Percentiles rank a stretch among this genome's conserved stretches.
Evolutionary conservation across 1,284 basidiomycete species (phyloP).

Genomic region (Thecaphora thlaspeos): DNA sequence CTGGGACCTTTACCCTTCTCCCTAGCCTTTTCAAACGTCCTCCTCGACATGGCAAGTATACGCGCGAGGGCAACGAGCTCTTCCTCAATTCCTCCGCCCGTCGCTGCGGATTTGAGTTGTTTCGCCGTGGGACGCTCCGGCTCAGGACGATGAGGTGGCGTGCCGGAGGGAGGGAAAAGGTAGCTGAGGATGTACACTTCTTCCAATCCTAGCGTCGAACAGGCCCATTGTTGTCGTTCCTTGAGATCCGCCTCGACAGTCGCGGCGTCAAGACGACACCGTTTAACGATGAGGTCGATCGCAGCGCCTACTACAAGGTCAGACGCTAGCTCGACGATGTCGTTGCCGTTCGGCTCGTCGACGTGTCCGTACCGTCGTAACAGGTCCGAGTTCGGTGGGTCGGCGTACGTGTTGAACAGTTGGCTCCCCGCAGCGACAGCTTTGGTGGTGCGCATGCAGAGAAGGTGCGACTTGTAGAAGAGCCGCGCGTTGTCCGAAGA

Average conservation of each 20-base stretch:
- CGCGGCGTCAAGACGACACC: too few species aligned
- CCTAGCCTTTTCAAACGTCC: slow-evolving; percentile 69
- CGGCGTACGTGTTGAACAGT: slow-evolving; percentile 91
- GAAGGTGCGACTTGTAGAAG: slow-evolving; percentile 71
- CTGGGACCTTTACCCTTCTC: slow-evolving; percentile 77
- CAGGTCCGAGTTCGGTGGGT: slow-evolving; percentile 91
- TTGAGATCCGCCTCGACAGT: too few species aligned
- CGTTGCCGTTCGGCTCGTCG: slow-evolving; percentile 83
- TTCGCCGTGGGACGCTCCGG: slow-evolving; percentile 16
- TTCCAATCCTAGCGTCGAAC: slow-evolving; percentile 45
- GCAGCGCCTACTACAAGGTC: slow-evolving; percentile 68
- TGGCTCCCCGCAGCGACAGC: slow-evolving; percentile 77
- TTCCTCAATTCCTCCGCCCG: slow-evolving; percentile 65
- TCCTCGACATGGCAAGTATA: slow-evolving; percentile 66
- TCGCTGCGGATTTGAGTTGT: slow-evolving; percentile 44
- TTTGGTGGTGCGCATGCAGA: slow-evolving; percentile 80
- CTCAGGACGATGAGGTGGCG: slow-evolving; percentile 32
- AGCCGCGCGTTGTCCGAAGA: slow-evolving; percentile 65
- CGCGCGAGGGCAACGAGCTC: slow-evolving; percentile 71
- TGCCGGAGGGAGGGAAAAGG: slow-evolving; percentile 36
- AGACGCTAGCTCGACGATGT: slow-evolving; percentile 80
- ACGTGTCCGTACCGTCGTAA: slow-evolving; percentile 91
- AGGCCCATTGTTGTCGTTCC: slow-evolving; percentile 43
- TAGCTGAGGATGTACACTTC: slow-evolving; percentile 48
- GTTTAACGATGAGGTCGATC: slow-evolving; percentile 1